Conservation (phyloP, 2,329 filamentous ascomycete genomes). For the Cordyceps cateniannulata region DNA sequence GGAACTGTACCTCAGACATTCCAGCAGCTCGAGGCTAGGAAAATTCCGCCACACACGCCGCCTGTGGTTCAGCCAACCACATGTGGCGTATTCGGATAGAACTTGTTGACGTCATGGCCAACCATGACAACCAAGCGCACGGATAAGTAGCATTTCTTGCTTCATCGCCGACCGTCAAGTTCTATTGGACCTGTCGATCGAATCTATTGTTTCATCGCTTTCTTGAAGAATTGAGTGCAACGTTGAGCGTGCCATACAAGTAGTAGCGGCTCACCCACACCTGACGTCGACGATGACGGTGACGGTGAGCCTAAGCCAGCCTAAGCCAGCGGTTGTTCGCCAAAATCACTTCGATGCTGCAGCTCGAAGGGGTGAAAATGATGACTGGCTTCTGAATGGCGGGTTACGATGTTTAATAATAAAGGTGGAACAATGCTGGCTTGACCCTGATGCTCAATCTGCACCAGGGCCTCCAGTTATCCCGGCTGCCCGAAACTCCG, state of each 20-base stretch:
- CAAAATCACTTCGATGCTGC: background rate
- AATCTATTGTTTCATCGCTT: background rate
- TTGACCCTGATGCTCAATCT: background rate
- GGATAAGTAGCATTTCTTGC: no score
- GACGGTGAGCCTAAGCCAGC: background rate
- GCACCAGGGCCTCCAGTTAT: background rate
- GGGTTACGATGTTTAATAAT: background rate
- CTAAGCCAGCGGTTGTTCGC: background rate
- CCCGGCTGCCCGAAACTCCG: background rate
- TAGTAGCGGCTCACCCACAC: background rate
- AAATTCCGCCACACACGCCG: no score
- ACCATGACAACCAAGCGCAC: no score
- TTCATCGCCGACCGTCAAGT: no score
- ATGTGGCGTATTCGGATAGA: no score
- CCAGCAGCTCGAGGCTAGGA: no score
- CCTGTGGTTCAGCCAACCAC: no score
- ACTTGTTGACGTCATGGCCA: no score
- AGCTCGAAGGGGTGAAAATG: background rate
- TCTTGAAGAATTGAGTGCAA: background rate
- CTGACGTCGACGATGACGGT: conserved; percentile 6
- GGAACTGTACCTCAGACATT: no score
- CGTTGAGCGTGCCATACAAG: background rate
- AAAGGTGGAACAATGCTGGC: background rate
- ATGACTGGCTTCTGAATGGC: background rate
- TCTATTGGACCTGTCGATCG: no score